Base-by-base conservation (phyloP, 257 asterid genomes). In the Solanum sejunctum region DNA sequence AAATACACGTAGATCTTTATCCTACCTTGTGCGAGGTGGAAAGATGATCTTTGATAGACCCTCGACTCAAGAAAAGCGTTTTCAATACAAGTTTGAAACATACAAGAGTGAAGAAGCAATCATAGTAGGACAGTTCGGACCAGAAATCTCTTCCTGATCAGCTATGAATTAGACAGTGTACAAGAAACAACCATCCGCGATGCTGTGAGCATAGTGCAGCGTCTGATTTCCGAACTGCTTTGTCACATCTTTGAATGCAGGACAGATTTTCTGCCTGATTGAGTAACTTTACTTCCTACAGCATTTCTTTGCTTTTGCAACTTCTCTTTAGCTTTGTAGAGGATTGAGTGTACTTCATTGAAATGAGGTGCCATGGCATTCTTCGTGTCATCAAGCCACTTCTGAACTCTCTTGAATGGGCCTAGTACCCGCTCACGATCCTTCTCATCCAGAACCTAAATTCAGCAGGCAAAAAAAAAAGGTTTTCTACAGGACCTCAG, bases 301-400 rank as follows among this genome's bases (percentile, higher is more conserved):
- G 36, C 36, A 32, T 32, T 71, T 51, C 16, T 83, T 84, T 69
- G 84, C 86, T 86, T 88, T 90, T 86, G 88, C 45, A 87, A 45
- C 86, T 83, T 91, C 84, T 83, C 91, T 81, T 89, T 92, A 20
- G 17, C 88, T 84, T 71, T 84, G 84, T 77, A 87, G 89, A 94
- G 93, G 75, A 80, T 5, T 36, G 91, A 56, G 56, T 92, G 93
- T 7, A 89, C 90, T 85, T 94, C 98, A 80, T 92, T 94, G 83
- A 94, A 93, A 89, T 94, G 94, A 72, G 98, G 98, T 39, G 80
- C 69, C 0, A 88, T 89, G 70, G 92, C 98, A 41, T 87, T 86
- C 89, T 88, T 93, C 5, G 93, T 90, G 49, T 91, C 94, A 1
- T 92, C 92, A 18, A 93, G 87, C 97, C 97, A 94, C 86, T 91